Percentiles rank a stretch among this genome's conserved stretches.
phyloP scores from a whole-genome alignment of 495 filamentous ascomycete species.

The Lophium mytilinum region DNA sequence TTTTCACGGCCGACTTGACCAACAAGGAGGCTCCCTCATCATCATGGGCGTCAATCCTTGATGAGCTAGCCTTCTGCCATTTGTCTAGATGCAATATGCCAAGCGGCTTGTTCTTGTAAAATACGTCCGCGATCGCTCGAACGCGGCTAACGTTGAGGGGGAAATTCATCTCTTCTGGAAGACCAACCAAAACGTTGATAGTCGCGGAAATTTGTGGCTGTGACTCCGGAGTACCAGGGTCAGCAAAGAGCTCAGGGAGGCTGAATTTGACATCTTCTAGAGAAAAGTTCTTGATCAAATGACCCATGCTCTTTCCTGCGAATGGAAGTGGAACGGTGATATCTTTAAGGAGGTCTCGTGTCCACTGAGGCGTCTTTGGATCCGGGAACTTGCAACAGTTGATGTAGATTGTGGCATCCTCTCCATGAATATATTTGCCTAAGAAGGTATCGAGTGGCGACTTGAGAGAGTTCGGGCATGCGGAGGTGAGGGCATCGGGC shows the following conservation, averaged over 20 bases:
- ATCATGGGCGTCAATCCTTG: slow-evolving; percentile 45
- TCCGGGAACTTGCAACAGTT: slow-evolving; percentile 63
- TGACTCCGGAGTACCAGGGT: slow-evolving; percentile 63
- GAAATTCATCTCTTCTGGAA: slow-evolving; percentile 84
- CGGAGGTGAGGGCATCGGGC: slow-evolving; percentile 57
- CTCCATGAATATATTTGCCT: slow-evolving; percentile 69
- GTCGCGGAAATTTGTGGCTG: slow-evolving; percentile 73
- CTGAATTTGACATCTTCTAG: slow-evolving; percentile 75
- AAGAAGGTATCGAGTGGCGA: slow-evolving; percentile 85
- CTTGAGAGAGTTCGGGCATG: slow-evolving; percentile 63
- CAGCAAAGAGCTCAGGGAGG: slow-evolving; percentile 67
- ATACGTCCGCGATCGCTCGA: slow-evolving; percentile 68
- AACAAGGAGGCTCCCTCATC: slow-evolving; percentile 50
- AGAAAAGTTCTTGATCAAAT: slow-evolving; percentile 77
- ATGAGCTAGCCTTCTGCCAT: slow-evolving; percentile 85
- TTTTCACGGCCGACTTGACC: slow-evolving; percentile 63
- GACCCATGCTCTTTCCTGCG: slow-evolving; percentile 68
- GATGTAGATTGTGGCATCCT: slow-evolving; percentile 69
- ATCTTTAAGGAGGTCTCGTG: slow-evolving; percentile 68
- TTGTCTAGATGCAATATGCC: slow-evolving; percentile 65
- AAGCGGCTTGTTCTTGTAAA: slow-evolving; percentile 63
- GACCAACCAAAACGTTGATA: slow-evolving; percentile 62
- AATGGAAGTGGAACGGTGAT: slow-evolving; percentile 80
- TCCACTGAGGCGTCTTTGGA: slow-evolving; percentile 64
- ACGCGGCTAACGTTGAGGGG: slow-evolving; percentile 65